A percentile compares a stretch with the other conserved stretches of the same genome.
These are phyloP conservation scores for Globisporangium apiculatum DNA, from an alignment of 352 stramenopile genomes.

Conservation along the genomic window DNA sequence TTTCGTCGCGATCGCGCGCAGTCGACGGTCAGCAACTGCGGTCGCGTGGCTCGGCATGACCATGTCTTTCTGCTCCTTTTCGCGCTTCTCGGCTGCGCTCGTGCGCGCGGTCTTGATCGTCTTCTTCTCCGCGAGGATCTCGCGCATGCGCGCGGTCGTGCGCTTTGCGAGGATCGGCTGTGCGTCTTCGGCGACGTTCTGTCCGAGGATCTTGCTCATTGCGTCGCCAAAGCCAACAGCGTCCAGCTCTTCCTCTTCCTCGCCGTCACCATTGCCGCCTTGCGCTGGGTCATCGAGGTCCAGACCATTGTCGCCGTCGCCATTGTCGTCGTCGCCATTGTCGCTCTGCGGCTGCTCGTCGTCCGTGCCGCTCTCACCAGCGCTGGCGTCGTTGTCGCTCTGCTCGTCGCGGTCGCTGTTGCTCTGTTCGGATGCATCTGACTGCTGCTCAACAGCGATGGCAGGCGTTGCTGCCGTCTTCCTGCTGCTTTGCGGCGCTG, in stretches of 20 bases:
- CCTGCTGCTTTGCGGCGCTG: background rate
- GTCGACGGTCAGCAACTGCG: slow-evolving; percentile 48
- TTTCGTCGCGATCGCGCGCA: slow-evolving; percentile 81
- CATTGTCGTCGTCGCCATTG: slow-evolving; percentile 18
- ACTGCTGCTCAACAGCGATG: background rate
- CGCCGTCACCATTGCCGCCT: slow-evolving; percentile 12
- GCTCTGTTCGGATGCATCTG: background rate
- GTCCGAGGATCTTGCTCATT: slow-evolving; percentile 81
- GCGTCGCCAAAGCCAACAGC: slow-evolving; percentile 78
- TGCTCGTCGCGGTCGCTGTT: background rate
- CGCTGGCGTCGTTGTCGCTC: slow-evolving; percentile 1
- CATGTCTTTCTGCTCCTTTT: slow-evolving; percentile 76
- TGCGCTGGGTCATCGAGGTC: slow-evolving; percentile 12
- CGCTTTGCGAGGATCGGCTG: slow-evolving; percentile 80
- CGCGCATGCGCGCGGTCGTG: slow-evolving; percentile 74
- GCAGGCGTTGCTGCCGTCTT: background rate
- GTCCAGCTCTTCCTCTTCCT: slow-evolving; percentile 28
- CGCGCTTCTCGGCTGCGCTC: slow-evolving; percentile 65
- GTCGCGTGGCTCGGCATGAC: slow-evolving; percentile 53
- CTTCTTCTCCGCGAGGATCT: slow-evolving; percentile 73
- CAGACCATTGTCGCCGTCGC: slow-evolving; percentile 13
- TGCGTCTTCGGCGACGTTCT: slow-evolving; percentile 60
- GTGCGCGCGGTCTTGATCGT: slow-evolving; percentile 57
- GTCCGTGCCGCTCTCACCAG: slow-evolving; percentile 9
- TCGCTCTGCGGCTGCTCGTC: slow-evolving; percentile 13